Percentiles rank a stretch among this genome's conserved stretches.
Evolutionary conservation across 2,329 filamentous ascomycete genomes (phyloP).

Genomic region (Sordariomycetes sp.): DNA sequence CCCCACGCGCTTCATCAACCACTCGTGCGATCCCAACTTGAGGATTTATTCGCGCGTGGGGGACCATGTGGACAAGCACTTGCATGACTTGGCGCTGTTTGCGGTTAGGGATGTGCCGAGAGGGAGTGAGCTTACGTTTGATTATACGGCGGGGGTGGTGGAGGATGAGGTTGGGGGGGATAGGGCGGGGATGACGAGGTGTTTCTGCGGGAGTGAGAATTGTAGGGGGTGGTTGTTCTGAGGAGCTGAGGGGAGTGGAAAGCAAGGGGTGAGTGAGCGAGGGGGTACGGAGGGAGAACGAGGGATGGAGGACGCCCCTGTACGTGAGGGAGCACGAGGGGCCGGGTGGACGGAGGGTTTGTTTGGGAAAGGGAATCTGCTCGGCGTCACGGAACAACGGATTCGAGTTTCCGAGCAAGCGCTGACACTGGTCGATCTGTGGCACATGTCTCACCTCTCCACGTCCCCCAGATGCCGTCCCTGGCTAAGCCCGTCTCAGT

Average conservation of each 20-base stretch:
- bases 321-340: no score
- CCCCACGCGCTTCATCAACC: constrained; percentile 71
- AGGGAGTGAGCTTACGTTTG: constrained; percentile 63
- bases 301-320: no score
- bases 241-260: neutral
- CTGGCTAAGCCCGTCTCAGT: neutral
- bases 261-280: no score
- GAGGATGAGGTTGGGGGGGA: constrained; percentile 32
- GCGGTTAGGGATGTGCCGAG: constrained; percentile 51
- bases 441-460: no score
- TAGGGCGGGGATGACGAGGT: constrained; percentile 38
- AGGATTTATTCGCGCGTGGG: constrained; percentile 68
- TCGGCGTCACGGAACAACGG: neutral
- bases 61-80: constrained; percentile 58
- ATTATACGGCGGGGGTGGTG: constrained; percentile 58
- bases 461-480: neutral
- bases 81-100: constrained; percentile 70
- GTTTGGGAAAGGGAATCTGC: no score
- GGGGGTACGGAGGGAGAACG: no score
- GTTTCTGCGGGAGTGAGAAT: constrained; percentile 49
- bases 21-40: constrained; percentile 68
- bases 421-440: no score
- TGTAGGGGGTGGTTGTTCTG: constrained; percentile 53
- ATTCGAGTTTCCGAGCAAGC: neutral
- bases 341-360: no score